Evolutionary conservation across 1,284 basidiomycete genomes (phyloP), one percentile per base, ranked within the genome.

Genomic region (Tausonia pullulans): DNA sequence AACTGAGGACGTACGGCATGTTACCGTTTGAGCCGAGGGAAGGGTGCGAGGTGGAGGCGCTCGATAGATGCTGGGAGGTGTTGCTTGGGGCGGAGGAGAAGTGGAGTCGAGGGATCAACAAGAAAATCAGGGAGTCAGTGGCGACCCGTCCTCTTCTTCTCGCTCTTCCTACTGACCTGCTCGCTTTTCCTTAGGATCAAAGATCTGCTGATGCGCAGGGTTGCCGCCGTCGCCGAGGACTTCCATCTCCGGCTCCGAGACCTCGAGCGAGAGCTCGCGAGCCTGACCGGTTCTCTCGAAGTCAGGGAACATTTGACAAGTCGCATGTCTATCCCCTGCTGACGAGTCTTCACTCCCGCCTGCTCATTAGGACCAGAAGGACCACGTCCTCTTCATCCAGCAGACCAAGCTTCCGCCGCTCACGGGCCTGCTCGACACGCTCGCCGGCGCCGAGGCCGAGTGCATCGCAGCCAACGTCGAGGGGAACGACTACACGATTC

Each of bases 401-500:
- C 40, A 14, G 71, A 81, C 79, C 0, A 82, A 83, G 68, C 79
- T 90, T 72, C 83, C 84, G 2, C 79, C 79, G 0, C 76, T 90
- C 45, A 79, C 82, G 7, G 82, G 84, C 16, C 77, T 80, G 0
- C 74, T 91, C 27, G 75, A 75, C 7, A 75, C 77, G 7, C 84
- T 89, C 9, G 79, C 79, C 1, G 78, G 74, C 4, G 86, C 83
- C 1, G 90, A 95, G 71, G 79, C 81, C 8, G 87, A 87, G 64
- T 97, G 94, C 73, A 77, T 78, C 4, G 84, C 86, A n/a, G 94
- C 93, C 16, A 97, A 94, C 70, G 87, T 97, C 3, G 95, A 97
- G 72, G 95, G 97, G 76, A 97, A 97, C 74, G 94, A 97, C 74
- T 90, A 96, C 72, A 97, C 94, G 0, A 84, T 95, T 13, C 88